Evolutionary conservation across 306 rosid species (phyloP), one percentile per base, ranked within the genome.

Genomic region (Luffa aegyptiaca): DNA sequence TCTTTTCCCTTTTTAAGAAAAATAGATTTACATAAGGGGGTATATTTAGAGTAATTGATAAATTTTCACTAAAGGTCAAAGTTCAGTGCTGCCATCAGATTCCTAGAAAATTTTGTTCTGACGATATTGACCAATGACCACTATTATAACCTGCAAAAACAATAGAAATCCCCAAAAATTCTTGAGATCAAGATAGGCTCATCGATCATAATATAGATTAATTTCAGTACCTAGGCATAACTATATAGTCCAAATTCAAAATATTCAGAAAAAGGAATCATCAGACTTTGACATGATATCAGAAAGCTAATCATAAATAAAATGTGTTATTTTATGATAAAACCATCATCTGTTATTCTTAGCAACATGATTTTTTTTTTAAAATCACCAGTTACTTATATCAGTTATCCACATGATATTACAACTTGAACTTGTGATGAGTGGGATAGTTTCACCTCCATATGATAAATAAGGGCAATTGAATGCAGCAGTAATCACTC

Each of bases 401-500:
- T 26, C 31, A 26, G 31, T 10, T 21, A 13, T 45, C 8, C 1
- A 71, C 57, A 46, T 46, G 56, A 49, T 49, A 73, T 73, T 49
- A 49, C 31, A 71, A 17, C 5, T 53, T 0, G 36, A 71, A 17
- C 5, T 53, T 0, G 36, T 57, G 8, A 76, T 8, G 51, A 36
- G 80, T 36, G 66, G 31, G 65, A 10, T 17, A 56, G 11, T 56
- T 71, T 35, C 66, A 92, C 98, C 98, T 91, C 84, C 84, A 65
- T 91, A 91, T 80, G 97, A 88, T 62, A 94, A 72, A 76, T 80
- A 86, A 21, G 90, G 92, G 77, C 82, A 78, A 73, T 88, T 94
- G 90, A 94, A 94, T 46, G 89, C 81, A 62, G 90, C 81, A 72
- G 83, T 92, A 58, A 94, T 65, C 79, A 72, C 76, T 82, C 80